A percentile compares a stretch with the other conserved stretches of the same genome.
These are phyloP conservation scores for Trametes sanguinea DNA, from an alignment of 768 basidiomycete species.

Conservation along the genomic window DNA sequence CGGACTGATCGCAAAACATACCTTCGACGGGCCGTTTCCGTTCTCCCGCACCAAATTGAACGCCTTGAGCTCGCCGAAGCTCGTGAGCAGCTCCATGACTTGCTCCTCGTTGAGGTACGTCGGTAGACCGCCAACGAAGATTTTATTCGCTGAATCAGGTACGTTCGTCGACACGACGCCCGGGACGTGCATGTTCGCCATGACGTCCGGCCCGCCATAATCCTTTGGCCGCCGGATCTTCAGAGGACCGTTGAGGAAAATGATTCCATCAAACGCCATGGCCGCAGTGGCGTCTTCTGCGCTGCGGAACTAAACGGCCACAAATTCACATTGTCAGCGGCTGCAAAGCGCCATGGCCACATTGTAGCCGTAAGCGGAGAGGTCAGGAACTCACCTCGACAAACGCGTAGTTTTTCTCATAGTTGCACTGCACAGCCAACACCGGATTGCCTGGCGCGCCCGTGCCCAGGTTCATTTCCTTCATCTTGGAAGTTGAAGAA, in stretches of 20 bases:
- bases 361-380: neutral
- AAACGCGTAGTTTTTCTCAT: slow-evolving; percentile 99
- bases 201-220: slow-evolving; percentile 75
- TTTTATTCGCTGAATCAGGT: slow-evolving; percentile 96
- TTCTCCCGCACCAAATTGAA: slow-evolving; percentile 98
- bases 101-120: slow-evolving; percentile 97
- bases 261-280: slow-evolving; percentile 96
- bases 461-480: slow-evolving; percentile 85
- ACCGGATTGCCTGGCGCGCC: slow-evolving; percentile 88
- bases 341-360: neutral
- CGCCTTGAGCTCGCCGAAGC: slow-evolving; percentile 94
- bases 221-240: slow-evolving; percentile 98
- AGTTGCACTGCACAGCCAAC: slow-evolving; percentile 92
- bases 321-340: slow-evolving; percentile 15
- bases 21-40: slow-evolving; percentile 86
- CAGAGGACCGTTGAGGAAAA: slow-evolving; percentile 92
- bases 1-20: slow-evolving; percentile 27
- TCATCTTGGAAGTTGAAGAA: slow-evolving; percentile 98
- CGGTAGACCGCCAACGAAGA: slow-evolving; percentile 96
- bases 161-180: slow-evolving; percentile 97
- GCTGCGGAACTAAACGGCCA: slow-evolving; percentile 81
- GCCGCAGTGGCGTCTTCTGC: slow-evolving; percentile 96
- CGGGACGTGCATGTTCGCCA: slow-evolving; percentile 78
- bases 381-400: slow-evolving; percentile 70
- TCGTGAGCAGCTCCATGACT: slow-evolving; percentile 96